Evolutionary conservation across 1,284 basidiomycete genomes (phyloP).

Genomic region (Microbotryomycetes sp.): DNA sequence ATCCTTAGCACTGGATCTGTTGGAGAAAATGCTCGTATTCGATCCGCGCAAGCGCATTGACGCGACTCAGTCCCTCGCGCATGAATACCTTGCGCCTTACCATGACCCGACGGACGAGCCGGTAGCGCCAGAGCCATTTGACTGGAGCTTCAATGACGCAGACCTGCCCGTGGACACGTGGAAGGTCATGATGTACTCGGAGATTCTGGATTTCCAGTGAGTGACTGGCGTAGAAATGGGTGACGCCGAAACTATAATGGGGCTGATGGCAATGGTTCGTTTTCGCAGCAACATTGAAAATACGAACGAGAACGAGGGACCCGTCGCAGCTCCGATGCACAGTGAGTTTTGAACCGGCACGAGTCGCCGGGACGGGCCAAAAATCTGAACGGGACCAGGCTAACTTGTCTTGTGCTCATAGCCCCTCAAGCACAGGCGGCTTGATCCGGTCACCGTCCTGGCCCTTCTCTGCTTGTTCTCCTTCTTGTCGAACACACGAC

Average conservation of each 20-base stretch:
- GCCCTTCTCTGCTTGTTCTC: too few relatives aligned
- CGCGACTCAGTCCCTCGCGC: slow-evolving; percentile 79
- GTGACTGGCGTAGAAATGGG: neutral
- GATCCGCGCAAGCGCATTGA: slow-evolving; percentile 95
- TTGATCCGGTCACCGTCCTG: too few relatives aligned
- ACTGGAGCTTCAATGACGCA: slow-evolving; percentile 99
- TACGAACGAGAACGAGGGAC: slow-evolving; percentile 13
- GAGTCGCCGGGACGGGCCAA: too few relatives aligned
- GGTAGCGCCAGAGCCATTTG: slow-evolving; percentile 86
- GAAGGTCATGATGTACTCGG: slow-evolving; percentile 67
- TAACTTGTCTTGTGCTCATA: neutral
- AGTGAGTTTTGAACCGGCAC: neutral
- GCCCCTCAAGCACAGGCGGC: neutral
- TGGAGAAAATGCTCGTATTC: slow-evolving; percentile 99
- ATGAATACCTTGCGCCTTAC: slow-evolving; percentile 95
- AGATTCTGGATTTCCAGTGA: slow-evolving; percentile 48
- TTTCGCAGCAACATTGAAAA: slow-evolving; percentile 22
- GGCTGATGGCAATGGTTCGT: neutral
- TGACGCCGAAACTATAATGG: too few relatives aligned
- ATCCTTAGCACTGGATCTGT: slow-evolving; percentile 72
- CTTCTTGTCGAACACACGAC: neutral
- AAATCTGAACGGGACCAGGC: too few relatives aligned
- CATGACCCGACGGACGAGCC: slow-evolving; percentile 99
- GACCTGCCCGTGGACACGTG: slow-evolving; percentile 97
- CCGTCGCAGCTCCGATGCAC: slow-evolving; percentile 11